Evolutionary conservation across 148 eudicot species (phyloP), one percentile per base, ranked within the genome.

Genomic region (Fagopyrum homotropicum): DNA sequence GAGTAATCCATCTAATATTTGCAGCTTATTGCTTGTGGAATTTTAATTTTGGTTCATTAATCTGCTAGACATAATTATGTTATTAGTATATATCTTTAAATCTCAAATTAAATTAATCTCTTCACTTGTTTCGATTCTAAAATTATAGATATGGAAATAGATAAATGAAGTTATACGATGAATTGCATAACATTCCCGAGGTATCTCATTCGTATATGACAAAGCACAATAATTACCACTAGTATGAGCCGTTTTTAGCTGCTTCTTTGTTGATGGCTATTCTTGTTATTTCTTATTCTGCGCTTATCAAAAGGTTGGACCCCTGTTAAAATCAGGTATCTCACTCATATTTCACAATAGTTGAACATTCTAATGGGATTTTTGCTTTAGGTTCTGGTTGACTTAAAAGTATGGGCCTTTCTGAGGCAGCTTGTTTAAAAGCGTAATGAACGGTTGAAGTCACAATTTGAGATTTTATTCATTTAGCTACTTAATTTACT

Each of bases 1-100:
- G 71, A 79, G 84, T 82, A 48, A 17, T 68, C 6, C 60, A 17
- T 57, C 54, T 52, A 9, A 47, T 29, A 29, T 61, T 61, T 29
- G 68, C 43, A 3, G 22, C 43, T 22, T 7, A 60, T 26, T 60
- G 43, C 68, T 11, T 29, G 15, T 4, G 45, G 29, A 63, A 63
- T 5, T 6, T 0, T 30, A 63, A 29, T 16, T 5, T 63, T 29
- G 69, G 69, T 26, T 26, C 69, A 63, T 63, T 63, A 63, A 35
- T 11, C 69, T 63, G 29, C 69, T 63, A 63, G 43, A 29, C 45
- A 4, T 30, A 12, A 11, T 12, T 48, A 4, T 5, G 12, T 63
- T 12, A 12, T 63, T 7, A 3, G 2, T 29, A 29, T 30, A 29
- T 35, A 59, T 22, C 14, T 59, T 9, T 59, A 29, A 35, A 22